Evolutionary conservation across 495 filamentous ascomycete species (phyloP), one percentile per base, ranked within the genome.

Genomic region (Bathelium albidoporum): DNA sequence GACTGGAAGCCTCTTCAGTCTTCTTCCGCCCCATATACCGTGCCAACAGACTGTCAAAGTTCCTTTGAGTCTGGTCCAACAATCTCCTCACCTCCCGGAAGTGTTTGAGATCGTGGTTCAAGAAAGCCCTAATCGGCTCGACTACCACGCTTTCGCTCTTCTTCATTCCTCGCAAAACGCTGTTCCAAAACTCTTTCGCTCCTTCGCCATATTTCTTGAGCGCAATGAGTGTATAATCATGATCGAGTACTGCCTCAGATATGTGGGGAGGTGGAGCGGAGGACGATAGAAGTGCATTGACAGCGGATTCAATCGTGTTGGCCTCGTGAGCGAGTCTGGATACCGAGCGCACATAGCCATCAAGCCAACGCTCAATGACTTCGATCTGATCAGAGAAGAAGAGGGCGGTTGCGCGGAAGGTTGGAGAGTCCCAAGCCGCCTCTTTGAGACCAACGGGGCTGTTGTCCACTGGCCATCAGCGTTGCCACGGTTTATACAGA

Each of bases 331-430:
- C 80, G 22, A 98, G 79, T 76, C 88, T 93, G 16, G 86, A 83
- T 1, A 90, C 87, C 20, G 88, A 84, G 72, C 83, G 89, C 62
- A 89, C 78, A 73, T 95, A 97, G 64, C 81, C 82, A 44, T 97
- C 92, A 28, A 97, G 86, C 94, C 94, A 97, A 81, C 83, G 86
- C 73, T 97, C 95, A 60, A 97, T 82, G 62, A 83, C 81, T 62
- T 97, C 94, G 72, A 96, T 83, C 78, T 97, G 91, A 65, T 97
- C 94, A 34, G 85, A 80, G 77, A 95, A 96, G 78, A 97, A 91
- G 43, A 87, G 76, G 62, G 91, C 85, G 14, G 90, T 89, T 34
- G 91, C 89, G 64, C 94, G 88, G 75, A 97, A 98, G 41, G 92
- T 95, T 26, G 94, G 94, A 2, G 90, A 94, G 75, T 98, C 94